phyloP scores from a whole-genome alignment of 1,284 basidiomycete genomes.

The Leccinum variabile region DNA sequence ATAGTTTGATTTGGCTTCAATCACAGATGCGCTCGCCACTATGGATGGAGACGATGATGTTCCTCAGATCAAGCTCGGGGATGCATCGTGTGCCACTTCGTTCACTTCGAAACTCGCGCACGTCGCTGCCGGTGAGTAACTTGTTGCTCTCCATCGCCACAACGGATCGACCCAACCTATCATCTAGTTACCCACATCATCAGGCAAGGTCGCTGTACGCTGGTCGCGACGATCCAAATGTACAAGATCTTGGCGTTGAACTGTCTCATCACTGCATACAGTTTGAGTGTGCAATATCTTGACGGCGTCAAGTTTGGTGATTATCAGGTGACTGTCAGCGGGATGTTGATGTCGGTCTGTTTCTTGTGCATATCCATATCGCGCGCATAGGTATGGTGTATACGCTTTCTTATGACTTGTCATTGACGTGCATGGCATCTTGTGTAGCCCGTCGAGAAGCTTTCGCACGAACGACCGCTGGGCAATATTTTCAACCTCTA shows the following conservation, averaged over 20 bases:
- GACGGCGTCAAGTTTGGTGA: conserved; percentile 98
- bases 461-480: conserved; percentile 87
- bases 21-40: conserved; percentile 87
- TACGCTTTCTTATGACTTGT: not conserved
- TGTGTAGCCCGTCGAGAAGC: conserved; percentile 81
- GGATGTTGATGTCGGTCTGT: conserved; percentile 96
- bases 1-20: conserved; percentile 84
- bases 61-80: conserved; percentile 95
- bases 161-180: conserved; percentile 12
- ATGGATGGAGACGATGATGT: conserved; percentile 93
- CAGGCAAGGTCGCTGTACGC: conserved; percentile 92
- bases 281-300: conserved; percentile 91
- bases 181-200: conserved; percentile 87
- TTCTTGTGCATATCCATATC: conserved; percentile 85
- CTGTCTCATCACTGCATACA: conserved; percentile 95
- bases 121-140: conserved; percentile 80
- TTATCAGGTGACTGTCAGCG: conserved; percentile 90
- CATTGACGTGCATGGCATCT: conserved; percentile 10
- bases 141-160: not conserved
- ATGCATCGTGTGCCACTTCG: conserved; percentile 94
- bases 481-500: conserved; percentile 97
- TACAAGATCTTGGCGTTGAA: conserved; percentile 97
- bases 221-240: conserved; percentile 97
- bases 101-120: conserved; percentile 96
- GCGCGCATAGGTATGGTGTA: conserved; percentile 77